These are phyloP conservation scores for Domatiomyces catenatus DNA, from an alignment of 2,329 filamentous ascomycete species.

Conservation along the genomic window DNA sequence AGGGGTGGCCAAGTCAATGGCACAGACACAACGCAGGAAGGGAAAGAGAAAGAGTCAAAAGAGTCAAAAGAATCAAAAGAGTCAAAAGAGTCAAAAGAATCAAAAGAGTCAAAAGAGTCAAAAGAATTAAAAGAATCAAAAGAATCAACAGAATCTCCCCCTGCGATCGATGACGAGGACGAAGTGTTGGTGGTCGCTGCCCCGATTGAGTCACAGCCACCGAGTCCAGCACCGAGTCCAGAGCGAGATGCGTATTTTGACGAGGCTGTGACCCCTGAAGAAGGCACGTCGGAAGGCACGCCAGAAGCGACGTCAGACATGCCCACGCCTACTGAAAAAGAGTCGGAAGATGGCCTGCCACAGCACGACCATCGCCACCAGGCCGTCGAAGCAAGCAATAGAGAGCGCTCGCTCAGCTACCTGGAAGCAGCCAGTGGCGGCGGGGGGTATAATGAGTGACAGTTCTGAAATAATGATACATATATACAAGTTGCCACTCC, in stretches of 20 bases:
- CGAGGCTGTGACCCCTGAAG: no score
- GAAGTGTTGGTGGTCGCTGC: conserved; percentile 52
- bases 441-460: not conserved
- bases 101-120: no score
- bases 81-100: no score
- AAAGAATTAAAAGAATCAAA: no score
- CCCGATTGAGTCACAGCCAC: conserved; percentile 46
- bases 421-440: not conserved
- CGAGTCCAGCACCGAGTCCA: conserved; percentile 31
- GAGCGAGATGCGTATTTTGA: conserved; percentile 17
- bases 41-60: no score
- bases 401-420: not conserved
- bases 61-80: no score
- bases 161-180: conserved; percentile 25
- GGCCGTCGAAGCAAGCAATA: not conserved
- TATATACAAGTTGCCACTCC: not conserved
- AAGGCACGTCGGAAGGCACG: no score
- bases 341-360: not conserved
- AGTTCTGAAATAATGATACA: not conserved
- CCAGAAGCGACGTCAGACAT: no score
- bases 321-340: not conserved
- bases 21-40: no score
- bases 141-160: no score
- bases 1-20: not conserved
- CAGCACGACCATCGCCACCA: not conserved